These are phyloP conservation scores for Ceratocystis cacaofunesta DNA, from an alignment of 2,329 filamentous ascomycete species.

Conservation along the genomic window DNA sequence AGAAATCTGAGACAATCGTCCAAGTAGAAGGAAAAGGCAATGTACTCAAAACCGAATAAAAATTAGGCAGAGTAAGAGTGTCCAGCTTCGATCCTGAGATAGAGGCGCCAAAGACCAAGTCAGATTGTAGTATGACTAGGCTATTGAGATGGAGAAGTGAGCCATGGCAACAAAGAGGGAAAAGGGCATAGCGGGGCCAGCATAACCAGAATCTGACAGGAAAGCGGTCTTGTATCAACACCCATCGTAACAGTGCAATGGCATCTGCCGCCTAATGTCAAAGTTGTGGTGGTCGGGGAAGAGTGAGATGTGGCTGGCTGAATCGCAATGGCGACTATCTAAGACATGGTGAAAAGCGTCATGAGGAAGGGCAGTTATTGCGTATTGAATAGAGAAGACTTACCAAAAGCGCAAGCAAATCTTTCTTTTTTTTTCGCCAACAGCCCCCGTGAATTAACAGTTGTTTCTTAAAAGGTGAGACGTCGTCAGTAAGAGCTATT, in stretches of 20 bases:
- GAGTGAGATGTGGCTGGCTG: neutral
- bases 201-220: neutral
- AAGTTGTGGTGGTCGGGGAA: neutral
- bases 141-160: neutral
- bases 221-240: neutral
- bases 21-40: neutral
- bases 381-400: neutral
- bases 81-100: neutral
- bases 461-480: neutral
- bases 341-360: neutral
- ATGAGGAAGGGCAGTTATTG: neutral
- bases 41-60: neutral
- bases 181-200: neutral
- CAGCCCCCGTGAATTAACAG: neutral
- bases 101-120: neutral
- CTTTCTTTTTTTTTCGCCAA: neutral
- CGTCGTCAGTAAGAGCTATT: neutral
- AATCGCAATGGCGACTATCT: conserved; percentile 1
- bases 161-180: no score
- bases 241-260: neutral
- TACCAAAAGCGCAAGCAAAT: neutral
- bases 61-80: neutral
- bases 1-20: neutral
- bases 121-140: neutral
- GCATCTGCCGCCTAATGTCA: neutral